Conservation (phyloP, 2,329 filamentous ascomycete species). For the Fusarium sp. region DNA sequence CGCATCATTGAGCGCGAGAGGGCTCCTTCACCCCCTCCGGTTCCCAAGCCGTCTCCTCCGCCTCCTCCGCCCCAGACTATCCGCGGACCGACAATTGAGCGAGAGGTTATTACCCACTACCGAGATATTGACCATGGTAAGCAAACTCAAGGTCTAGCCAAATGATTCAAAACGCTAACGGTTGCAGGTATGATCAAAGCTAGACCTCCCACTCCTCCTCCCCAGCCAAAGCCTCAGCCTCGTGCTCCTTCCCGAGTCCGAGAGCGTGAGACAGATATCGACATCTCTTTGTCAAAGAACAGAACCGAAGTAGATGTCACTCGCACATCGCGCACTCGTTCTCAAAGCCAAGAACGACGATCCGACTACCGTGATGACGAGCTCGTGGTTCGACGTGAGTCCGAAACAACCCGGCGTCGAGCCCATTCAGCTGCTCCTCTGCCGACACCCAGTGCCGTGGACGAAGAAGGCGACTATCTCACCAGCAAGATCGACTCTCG, state of each 20-base stretch:
- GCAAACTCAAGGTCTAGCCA: constrained; percentile 37
- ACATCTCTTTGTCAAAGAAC: constrained; percentile 65
- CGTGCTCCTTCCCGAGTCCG: constrained; percentile 55
- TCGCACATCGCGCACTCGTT: constrained; percentile 51
- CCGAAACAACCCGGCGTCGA: constrained; percentile 60
- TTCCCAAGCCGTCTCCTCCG: constrained; percentile 62
- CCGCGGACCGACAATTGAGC: constrained; percentile 81
- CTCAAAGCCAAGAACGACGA: constrained; percentile 53
- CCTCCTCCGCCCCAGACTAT: constrained; percentile 73
- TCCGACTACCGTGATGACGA: constrained; percentile 69
- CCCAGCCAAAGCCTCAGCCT: constrained; percentile 57
- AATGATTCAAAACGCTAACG: constrained; percentile 18
- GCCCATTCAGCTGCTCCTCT: constrained; percentile 62
- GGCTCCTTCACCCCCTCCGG: constrained; percentile 48
- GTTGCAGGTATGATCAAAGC: constrained; percentile 57
- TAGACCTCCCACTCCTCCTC: constrained; percentile 58
- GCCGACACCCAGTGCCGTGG: constrained; percentile 47
- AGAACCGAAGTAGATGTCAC: constrained; percentile 69
- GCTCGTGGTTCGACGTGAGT: constrained; percentile 69
- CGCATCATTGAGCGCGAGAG: constrained; percentile 61
- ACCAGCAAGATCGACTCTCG: constrained; percentile 66
- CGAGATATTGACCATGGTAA: constrained; percentile 87
- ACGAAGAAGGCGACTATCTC: constrained; percentile 74
- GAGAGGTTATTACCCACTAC: constrained; percentile 91
- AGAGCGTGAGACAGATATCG: constrained; percentile 69